Evolutionary conservation across 2,329 filamentous ascomycete species (phyloP).

Genomic region (Helicocarpus griseus): DNA sequence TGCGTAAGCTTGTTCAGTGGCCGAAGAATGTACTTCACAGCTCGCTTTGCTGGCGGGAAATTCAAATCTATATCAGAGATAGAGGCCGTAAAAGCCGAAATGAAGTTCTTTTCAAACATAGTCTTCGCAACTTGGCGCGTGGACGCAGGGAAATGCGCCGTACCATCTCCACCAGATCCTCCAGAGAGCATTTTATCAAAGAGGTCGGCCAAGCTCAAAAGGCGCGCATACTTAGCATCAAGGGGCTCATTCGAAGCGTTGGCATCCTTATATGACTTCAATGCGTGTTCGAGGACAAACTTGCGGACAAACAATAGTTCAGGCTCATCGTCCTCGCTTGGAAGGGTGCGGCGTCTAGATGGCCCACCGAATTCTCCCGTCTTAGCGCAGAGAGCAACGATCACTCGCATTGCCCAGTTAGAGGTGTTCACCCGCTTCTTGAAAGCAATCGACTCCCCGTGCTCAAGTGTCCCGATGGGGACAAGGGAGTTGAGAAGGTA

Average conservation of each 20-base stretch:
- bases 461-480: conserved; percentile 54
- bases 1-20: conserved; percentile 80
- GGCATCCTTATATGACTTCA: conserved; percentile 87
- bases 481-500: conserved; percentile 79
- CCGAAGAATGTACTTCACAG: conserved; percentile 90
- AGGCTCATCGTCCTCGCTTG: conserved; percentile 31
- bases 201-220: conserved; percentile 79
- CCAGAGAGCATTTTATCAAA: conserved; percentile 88
- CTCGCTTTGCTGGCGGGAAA: conserved; percentile 83
- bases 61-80: conserved; percentile 94
- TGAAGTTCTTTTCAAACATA: conserved; percentile 98
- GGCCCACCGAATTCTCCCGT: conserved; percentile 63
- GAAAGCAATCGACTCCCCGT: conserved; percentile 62
- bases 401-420: conserved; percentile 70
- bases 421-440: conserved; percentile 85
- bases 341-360: conserved; percentile 42
- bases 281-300: conserved; percentile 86
- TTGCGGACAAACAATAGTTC: conserved; percentile 78
- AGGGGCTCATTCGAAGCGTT: conserved; percentile 67
- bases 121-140: conserved; percentile 80
- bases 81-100: conserved; percentile 77
- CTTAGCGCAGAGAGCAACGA: conserved; percentile 79
- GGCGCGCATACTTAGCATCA: conserved; percentile 76
- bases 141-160: conserved; percentile 43
- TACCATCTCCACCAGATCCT: conserved; percentile 54